Conservation (phyloP, 2,329 filamentous ascomycete species). For the Graphiopsis chlorocephala region DNA sequence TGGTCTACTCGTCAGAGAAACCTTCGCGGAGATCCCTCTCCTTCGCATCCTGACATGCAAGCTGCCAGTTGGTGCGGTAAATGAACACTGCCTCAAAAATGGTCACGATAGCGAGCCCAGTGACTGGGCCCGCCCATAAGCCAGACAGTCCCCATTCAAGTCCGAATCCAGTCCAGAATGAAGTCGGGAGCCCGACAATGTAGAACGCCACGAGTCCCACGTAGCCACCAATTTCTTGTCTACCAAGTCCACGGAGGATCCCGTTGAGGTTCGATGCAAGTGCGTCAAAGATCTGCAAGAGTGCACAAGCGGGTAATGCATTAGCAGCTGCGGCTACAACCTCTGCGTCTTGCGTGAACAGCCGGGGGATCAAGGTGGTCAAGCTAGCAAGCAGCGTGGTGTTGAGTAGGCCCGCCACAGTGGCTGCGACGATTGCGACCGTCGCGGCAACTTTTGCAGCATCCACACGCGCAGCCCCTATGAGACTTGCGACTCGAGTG, state of each 20-base stretch:
- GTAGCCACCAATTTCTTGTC: conserved; percentile 85
- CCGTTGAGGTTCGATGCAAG: conserved; percentile 80
- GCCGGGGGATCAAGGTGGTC: conserved; percentile 68
- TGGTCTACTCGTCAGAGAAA: too few species aligned
- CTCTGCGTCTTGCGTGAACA: conserved; percentile 69
- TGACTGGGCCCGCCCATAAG: conserved; percentile 64
- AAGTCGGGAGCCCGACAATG: conserved; percentile 66
- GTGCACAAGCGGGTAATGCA: conserved; percentile 74
- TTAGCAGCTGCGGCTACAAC: conserved; percentile 63
- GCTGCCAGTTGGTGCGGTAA: conserved; percentile 53
- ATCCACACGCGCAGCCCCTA: conserved; percentile 77
- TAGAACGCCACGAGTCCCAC: conserved; percentile 87
- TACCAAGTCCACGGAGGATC: conserved; percentile 78
- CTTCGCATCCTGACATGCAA: conserved; percentile 59
- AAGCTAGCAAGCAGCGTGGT: conserved; percentile 65
- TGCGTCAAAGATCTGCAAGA: conserved; percentile 88
- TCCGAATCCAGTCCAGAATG: conserved; percentile 73
- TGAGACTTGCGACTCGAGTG: conserved; percentile 86
- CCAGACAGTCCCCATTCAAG: conserved; percentile 74
- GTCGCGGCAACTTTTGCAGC: conserved; percentile 78
- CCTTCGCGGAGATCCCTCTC: conserved; percentile 52
- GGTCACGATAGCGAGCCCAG: conserved; percentile 65
- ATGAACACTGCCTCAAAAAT: conserved; percentile 58
- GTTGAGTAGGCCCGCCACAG: conserved; percentile 75
- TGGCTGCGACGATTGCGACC: conserved; percentile 67